Evolutionary conservation across 73 alveolate species (phyloP).

Genomic region (Paramecium octaurelia): DNA sequence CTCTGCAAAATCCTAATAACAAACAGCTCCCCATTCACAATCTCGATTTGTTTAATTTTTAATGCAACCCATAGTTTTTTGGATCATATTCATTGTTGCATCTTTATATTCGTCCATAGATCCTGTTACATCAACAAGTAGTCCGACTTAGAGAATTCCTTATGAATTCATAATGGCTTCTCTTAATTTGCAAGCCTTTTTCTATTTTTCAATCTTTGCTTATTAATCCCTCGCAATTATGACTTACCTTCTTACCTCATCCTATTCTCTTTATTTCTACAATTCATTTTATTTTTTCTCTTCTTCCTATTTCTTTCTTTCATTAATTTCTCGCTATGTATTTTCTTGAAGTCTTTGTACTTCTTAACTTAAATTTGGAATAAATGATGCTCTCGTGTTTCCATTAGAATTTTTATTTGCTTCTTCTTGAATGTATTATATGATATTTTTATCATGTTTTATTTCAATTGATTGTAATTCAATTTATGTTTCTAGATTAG

Average conservation of each 20-base stretch:
- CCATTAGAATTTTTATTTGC: not conserved
- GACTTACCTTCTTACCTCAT: not conserved
- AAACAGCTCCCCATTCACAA: not conserved
- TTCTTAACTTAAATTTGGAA: not conserved
- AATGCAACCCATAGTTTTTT: not conserved
- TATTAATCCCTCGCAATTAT: not conserved
- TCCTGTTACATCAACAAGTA: conserved; percentile 35
- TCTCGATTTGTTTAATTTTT: conserved; percentile 17
- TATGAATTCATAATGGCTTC: not conserved
- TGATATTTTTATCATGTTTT: not conserved
- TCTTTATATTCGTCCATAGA: conserved; percentile 36
- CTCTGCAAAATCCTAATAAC: conserved; percentile 46
- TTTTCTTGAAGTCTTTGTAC: not conserved
- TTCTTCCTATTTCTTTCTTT: not conserved
- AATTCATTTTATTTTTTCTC: not conserved
- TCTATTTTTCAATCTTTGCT: not conserved
- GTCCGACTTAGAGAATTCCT: not conserved
- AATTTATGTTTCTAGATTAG: not conserved
- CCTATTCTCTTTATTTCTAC: not conserved
- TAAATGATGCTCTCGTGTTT: not conserved
- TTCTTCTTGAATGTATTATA: not conserved
- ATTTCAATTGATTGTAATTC: not conserved
- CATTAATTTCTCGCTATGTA: not conserved
- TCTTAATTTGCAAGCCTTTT: not conserved
- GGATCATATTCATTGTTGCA: not conserved